Conservation (phyloP, 768 basidiomycete species). For the Russula emetica region DNA sequence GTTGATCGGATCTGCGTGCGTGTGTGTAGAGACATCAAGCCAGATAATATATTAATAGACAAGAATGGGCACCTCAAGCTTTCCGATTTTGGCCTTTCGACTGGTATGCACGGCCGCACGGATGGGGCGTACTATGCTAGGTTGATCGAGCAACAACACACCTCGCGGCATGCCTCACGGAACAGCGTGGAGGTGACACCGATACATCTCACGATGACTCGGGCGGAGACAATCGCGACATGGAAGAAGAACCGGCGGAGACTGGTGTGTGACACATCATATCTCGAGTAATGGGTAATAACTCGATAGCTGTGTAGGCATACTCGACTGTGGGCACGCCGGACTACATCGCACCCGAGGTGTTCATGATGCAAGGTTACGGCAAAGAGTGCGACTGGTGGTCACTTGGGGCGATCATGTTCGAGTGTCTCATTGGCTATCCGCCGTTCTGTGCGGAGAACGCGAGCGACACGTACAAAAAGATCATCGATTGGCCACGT, state of each 20-base stretch:
- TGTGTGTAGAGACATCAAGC: conserved; percentile 85
- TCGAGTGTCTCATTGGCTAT: conserved; percentile 95
- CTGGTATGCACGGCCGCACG: conserved; percentile 96
- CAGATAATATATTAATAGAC: conserved; percentile 98
- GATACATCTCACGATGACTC: conserved; percentile 93
- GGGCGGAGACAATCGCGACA: conserved; percentile 89
- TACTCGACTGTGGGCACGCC: conserved; percentile 98
- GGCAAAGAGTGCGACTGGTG: conserved; percentile 99
- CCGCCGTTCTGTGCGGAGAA: conserved; percentile 96
- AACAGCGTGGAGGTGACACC: conserved; percentile 98
- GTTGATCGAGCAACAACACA: conserved; percentile 61
- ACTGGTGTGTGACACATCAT: conserved; percentile 49
- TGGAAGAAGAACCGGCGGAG: conserved; percentile 99
- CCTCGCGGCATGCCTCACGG: conserved; percentile 51
- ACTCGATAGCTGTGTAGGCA: conserved; percentile 48
- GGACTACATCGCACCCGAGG: conserved; percentile 95
- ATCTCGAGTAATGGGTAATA: not conserved
- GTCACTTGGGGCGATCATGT: conserved; percentile 99
- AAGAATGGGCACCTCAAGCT: conserved; percentile 96
- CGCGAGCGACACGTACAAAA: conserved; percentile 96
- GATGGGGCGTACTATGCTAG: conserved; percentile 94
- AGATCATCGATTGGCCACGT: conserved; percentile 92
- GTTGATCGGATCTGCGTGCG: conserved; percentile 1
- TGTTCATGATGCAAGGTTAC: conserved; percentile 93
- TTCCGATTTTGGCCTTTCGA: conserved; percentile 97